These are phyloP conservation scores for Cyclotella sp. DNA, from an alignment of 108 stramenopile species.

Conservation along the genomic window DNA sequence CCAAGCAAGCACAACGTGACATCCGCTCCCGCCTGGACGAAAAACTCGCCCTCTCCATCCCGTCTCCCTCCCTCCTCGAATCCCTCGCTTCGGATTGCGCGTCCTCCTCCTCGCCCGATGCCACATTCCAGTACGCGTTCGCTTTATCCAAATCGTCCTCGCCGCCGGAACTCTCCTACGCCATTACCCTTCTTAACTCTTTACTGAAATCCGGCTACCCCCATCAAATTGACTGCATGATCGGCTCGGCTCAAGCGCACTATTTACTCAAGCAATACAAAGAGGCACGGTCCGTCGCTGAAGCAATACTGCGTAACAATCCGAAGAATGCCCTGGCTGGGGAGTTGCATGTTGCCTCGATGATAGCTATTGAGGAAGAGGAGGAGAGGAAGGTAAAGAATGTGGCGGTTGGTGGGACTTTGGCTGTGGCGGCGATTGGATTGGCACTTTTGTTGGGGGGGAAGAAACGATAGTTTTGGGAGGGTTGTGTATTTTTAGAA, in stretches of 20 bases:
- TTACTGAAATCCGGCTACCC: constrained; percentile 73
- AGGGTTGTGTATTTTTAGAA: background rate
- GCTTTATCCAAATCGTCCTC: constrained; percentile 72
- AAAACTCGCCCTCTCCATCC: constrained; percentile 67
- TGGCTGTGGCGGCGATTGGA: constrained; percentile 77
- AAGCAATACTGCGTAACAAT: constrained; percentile 74
- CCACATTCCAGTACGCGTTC: constrained; percentile 90
- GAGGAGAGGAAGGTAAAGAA: constrained; percentile 68
- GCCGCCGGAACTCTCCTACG: constrained; percentile 69
- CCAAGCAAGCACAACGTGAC: constrained; percentile 66
- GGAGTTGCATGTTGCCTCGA: constrained; percentile 80
- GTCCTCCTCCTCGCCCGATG: constrained; percentile 61
- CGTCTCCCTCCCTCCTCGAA: constrained; percentile 74
- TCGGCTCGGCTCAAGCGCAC: constrained; percentile 76
- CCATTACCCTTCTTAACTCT: constrained; percentile 80
- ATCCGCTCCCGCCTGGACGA: constrained; percentile 67
- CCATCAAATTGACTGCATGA: constrained; percentile 89
- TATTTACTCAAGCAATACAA: constrained; percentile 80
- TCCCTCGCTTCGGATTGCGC: constrained; percentile 77
- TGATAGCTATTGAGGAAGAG: constrained; percentile 70
- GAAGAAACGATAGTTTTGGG: constrained; percentile 21
- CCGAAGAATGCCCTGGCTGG: constrained; percentile 73
- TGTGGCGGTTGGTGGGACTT: constrained; percentile 73
- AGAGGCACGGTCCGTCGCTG: constrained; percentile 66
- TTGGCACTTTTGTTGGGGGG: constrained; percentile 45